Base-by-base conservation (phyloP, 176 grass and related monocot genomes). In the Zizania latifolia region DNA sequence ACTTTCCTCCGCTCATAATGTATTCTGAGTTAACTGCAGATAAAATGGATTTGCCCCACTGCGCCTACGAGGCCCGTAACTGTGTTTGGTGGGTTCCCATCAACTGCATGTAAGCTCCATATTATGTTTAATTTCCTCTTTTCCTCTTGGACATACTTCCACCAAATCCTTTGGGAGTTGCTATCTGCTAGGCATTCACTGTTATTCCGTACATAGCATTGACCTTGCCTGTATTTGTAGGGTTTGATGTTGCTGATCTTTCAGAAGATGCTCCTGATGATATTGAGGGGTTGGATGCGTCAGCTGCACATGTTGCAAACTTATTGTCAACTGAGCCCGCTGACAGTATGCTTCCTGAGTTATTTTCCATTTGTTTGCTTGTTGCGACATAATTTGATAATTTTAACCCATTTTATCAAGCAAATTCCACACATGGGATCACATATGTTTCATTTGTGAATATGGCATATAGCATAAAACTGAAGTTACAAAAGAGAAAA, bases 21-120 rank as follows among this genome's bases (percentile, higher is more conserved):
- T 6, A 56, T 58, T 62, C 34, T 78, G n/a, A 39, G 68, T 34
- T 59, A 31, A 13, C 58, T 84, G 58, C 88, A 97, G 90, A 92
- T 97, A 85, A 97, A 97, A 90, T 97, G 94, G 94, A 97, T 97
- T 70, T 97, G 90, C 71, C 94, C 94, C 62, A 97, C 94, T 55
- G 88, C 94, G 0, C 94, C 94, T 78, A 79, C 88, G 13, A 83
- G 94, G 43, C 91, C 94, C 0, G 88, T 97, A 51, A 62, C 88
- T 55, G 76, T 93, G 51, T 97, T 93, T 76, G 94, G 94, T 8
- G 94, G 94, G 28, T 93, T 97, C 56, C 88, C 94, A 19, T 91
- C 88, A 70, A 93, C 88, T 64, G 86, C 90, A 57, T 97, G 94
- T 97, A 88, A 75, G 78, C 86, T 88, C 4, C 56, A 11, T 78